Percentiles rank a stretch among this genome's conserved stretches.
Evolutionary conservation across 2,329 filamentous ascomycete species (phyloP).

Genomic region (Penicillium freii): DNA sequence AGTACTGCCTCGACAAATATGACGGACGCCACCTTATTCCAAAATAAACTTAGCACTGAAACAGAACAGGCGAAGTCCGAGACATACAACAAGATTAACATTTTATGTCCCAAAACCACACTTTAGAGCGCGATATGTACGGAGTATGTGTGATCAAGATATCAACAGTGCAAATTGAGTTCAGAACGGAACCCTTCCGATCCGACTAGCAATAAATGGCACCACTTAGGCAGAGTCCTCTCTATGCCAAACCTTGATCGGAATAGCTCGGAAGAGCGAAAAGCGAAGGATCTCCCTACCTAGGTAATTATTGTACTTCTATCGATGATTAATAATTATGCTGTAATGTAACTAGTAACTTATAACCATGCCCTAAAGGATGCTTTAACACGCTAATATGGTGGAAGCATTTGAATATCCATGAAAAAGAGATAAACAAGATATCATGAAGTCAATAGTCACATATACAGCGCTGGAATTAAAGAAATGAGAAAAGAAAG

Average conservation of each 20-base stretch:
- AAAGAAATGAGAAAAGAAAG: not conserved
- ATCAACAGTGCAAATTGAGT: not conserved
- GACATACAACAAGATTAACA: not conserved
- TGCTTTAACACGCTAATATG: not conserved
- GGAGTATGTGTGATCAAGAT: not conserved
- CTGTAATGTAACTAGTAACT: not conserved
- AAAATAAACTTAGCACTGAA: not conserved
- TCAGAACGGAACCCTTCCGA: not conserved
- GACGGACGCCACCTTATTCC: not conserved
- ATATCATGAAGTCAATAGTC: slow-evolving; percentile 16
- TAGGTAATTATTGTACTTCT: not conserved
- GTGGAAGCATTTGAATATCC: slow-evolving; percentile 1
- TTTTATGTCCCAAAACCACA: not conserved
- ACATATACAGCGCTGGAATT: slow-evolving; percentile 14
- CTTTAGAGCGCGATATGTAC: not conserved
- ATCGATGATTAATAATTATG: not conserved
- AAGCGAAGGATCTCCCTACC: not conserved
- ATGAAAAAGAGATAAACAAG: slow-evolving; percentile 7
- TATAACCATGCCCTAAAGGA: not conserved
- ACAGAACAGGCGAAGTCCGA: not conserved
- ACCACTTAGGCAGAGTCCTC: not conserved
- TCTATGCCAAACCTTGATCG: not conserved
- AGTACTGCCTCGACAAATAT: no score
- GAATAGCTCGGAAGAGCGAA: not conserved
- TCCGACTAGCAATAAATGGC: not conserved